Evolutionary conservation across 192 early-diverging fungal species (phyloP).

Genomic region (Allomyces javanicus): DNA sequence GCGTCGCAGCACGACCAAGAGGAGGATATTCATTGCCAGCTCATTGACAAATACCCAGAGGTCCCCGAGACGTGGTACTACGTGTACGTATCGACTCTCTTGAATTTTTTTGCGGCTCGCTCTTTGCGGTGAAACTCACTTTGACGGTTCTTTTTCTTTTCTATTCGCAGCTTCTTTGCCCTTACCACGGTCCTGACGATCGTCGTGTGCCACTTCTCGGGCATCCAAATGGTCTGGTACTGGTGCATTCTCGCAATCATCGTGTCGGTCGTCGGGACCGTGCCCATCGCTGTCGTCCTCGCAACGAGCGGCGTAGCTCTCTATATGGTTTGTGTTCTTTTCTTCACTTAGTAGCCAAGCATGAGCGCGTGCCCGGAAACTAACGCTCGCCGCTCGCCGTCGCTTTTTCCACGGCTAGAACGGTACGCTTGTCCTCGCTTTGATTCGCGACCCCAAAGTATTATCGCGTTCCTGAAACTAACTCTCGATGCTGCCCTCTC

Average conservation of each 20-base stretch:
- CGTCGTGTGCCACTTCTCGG: conserved; percentile 24
- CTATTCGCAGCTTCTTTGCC: conserved; percentile 16
- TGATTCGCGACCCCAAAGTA: too few species aligned
- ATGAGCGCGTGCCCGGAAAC: too few species aligned
- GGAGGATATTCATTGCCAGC: conserved; percentile 41
- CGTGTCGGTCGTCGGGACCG: conserved; percentile 38
- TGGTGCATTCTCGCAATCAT: conserved; percentile 39
- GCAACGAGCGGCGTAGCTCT: conserved; percentile 7
- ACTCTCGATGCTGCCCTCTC: too few species aligned
- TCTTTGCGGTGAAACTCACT: too few species aligned
- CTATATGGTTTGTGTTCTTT: not conserved
- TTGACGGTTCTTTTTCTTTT: too few species aligned
- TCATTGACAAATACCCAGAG: conserved; percentile 53
- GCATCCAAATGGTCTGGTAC: conserved; percentile 57
- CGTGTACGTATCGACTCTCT: not conserved
- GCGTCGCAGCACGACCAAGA: conserved; percentile 17
- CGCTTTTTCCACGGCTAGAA: too few species aligned
- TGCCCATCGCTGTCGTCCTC: conserved; percentile 66
- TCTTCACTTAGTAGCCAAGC: too few species aligned
- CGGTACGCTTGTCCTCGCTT: too few species aligned
- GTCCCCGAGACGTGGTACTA: conserved; percentile 44
- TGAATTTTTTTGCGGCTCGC: too few species aligned
- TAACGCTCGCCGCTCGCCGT: too few species aligned
- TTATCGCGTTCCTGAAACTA: too few species aligned
- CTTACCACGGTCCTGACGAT: conserved; percentile 21